These are phyloP conservation scores for Trichophyton schoenleinii DNA, from an alignment of 2,329 filamentous ascomycete species.

Conservation along the genomic window DNA sequence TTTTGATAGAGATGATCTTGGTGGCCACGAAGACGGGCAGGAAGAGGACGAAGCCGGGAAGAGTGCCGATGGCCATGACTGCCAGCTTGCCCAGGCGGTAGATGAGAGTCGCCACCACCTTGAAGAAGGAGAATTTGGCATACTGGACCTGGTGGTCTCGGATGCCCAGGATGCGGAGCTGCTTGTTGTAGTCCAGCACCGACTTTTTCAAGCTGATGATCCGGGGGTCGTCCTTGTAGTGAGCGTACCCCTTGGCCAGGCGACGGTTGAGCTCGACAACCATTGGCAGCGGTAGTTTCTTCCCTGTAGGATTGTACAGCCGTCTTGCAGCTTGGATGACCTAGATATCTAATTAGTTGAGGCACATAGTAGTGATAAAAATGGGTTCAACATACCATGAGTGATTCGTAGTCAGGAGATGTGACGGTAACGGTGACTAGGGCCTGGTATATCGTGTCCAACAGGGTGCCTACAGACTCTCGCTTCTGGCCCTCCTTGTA, in stretches of 20 bases:
- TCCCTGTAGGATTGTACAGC: slow-evolving; percentile 86
- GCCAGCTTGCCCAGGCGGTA: slow-evolving; percentile 69
- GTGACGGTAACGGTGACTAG: slow-evolving; percentile 83
- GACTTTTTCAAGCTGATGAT: slow-evolving; percentile 62
- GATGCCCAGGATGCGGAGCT: slow-evolving; percentile 72
- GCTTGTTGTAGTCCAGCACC: slow-evolving; percentile 74
- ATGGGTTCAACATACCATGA: slow-evolving; percentile 51
- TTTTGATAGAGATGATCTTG: slow-evolving; percentile 67
- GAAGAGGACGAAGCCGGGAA: slow-evolving; percentile 80
- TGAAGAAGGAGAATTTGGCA: slow-evolving; percentile 65
- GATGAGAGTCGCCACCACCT: slow-evolving; percentile 62
- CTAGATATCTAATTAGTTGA: slow-evolving; percentile 26
- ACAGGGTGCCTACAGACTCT: slow-evolving; percentile 71
- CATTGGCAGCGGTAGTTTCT: slow-evolving; percentile 80
- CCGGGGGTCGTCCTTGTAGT: slow-evolving; percentile 80
- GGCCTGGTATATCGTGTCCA: slow-evolving; percentile 76
- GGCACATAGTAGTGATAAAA: neutral
- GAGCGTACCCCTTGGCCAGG: slow-evolving; percentile 78
- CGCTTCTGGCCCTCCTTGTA: slow-evolving; percentile 74
- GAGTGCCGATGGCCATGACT: slow-evolving; percentile 63
- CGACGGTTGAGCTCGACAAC: slow-evolving; percentile 90
- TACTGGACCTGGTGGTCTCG: slow-evolving; percentile 93
- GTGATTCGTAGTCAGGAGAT: slow-evolving; percentile 84
- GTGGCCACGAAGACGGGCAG: slow-evolving; percentile 75
- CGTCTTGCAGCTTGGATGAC: slow-evolving; percentile 87